Evolutionary conservation across 176 grass and related monocot species (phyloP).

Genomic region (Zoysia japonica): DNA sequence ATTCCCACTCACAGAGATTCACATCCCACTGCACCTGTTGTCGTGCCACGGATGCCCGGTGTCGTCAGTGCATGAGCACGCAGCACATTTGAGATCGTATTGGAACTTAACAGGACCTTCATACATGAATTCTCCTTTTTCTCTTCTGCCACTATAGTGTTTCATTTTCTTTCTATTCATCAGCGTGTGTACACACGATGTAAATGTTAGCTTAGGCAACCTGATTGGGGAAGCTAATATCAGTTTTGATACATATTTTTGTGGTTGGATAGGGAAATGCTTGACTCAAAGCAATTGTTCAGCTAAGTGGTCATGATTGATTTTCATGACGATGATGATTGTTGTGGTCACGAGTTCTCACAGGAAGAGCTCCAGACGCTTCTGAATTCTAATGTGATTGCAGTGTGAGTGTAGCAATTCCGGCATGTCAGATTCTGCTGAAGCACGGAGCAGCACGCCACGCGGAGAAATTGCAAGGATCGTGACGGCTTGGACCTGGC

Average conservation of each 20-base stretch:
- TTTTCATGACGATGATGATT: not conserved
- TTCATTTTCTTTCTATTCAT: no score
- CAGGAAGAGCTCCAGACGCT: no score
- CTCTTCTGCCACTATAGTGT: no score
- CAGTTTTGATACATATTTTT: conserved; percentile 34
- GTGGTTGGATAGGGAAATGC: conserved; percentile 10
- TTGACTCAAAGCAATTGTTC: conserved; percentile 23
- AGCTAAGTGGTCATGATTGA: not conserved
- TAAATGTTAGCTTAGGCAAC: conserved; percentile 51
- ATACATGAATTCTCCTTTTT: no score
- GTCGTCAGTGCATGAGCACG: no score
- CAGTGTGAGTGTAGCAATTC: no score
- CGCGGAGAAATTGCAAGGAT: not conserved
- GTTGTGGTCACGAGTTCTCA: not conserved
- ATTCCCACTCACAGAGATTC: no score
- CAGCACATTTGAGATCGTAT: no score
- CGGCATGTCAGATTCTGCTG: not conserved
- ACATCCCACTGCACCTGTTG: no score
- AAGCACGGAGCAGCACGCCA: not conserved
- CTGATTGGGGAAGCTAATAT: conserved; percentile 16
- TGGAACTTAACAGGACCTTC: no score
- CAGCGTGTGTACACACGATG: conserved; percentile 27
- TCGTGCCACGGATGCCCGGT: no score
- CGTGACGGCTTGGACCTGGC: not conserved
- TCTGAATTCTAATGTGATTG: not conserved